A percentile compares a stretch with the other conserved stretches of the same genome.
These are phyloP conservation scores for Penicillium janthinellum DNA, from an alignment of 2,329 filamentous ascomycete genomes.

Conservation along the genomic window DNA sequence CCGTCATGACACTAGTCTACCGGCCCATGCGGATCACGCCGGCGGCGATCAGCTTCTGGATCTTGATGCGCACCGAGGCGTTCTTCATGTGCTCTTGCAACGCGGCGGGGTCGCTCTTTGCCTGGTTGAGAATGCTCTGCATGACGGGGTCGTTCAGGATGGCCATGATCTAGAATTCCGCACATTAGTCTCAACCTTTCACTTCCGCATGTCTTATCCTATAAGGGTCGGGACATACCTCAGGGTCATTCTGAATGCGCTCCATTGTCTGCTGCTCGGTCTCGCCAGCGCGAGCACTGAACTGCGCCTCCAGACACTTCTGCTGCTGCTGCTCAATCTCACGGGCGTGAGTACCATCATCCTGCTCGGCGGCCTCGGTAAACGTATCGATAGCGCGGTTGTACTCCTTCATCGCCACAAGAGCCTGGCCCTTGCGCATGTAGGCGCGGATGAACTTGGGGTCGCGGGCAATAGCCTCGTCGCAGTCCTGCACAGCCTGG, in stretches of 20 bases:
- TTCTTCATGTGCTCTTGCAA: slow-evolving; percentile 98
- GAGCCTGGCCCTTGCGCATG: slow-evolving; percentile 92
- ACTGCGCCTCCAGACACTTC: slow-evolving; percentile 90
- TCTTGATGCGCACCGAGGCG: slow-evolving; percentile 77
- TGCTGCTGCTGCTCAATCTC: slow-evolving; percentile 95
- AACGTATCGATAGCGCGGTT: slow-evolving; percentile 91
- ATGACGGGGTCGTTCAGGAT: slow-evolving; percentile 97
- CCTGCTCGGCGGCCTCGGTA: slow-evolving; percentile 75
- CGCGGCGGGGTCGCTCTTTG: slow-evolving; percentile 87
- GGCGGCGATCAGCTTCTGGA: slow-evolving; percentile 91
- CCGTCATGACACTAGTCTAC: slow-evolving; percentile 31
- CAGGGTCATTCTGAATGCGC: slow-evolving; percentile 84
- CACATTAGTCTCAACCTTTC: slow-evolving; percentile 14
- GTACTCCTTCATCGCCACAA: slow-evolving; percentile 98
- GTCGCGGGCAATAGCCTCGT: slow-evolving; percentile 87
- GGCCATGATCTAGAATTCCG: slow-evolving; percentile 66
- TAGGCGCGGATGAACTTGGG: slow-evolving; percentile 93
- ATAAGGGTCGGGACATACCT: slow-evolving; percentile 59
- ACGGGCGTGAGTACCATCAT: slow-evolving; percentile 77
- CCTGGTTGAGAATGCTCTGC: slow-evolving; percentile 96
- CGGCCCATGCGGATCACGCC: slow-evolving; percentile 82
- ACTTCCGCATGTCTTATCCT: background rate
- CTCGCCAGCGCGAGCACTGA: slow-evolving; percentile 86
- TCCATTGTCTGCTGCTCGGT: slow-evolving; percentile 94
- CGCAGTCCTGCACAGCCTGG: slow-evolving; percentile 87